Evolutionary conservation across 2,329 filamentous ascomycete genomes (phyloP), one percentile per base, ranked within the genome.

Genomic region (Arachnomyces sp.): DNA sequence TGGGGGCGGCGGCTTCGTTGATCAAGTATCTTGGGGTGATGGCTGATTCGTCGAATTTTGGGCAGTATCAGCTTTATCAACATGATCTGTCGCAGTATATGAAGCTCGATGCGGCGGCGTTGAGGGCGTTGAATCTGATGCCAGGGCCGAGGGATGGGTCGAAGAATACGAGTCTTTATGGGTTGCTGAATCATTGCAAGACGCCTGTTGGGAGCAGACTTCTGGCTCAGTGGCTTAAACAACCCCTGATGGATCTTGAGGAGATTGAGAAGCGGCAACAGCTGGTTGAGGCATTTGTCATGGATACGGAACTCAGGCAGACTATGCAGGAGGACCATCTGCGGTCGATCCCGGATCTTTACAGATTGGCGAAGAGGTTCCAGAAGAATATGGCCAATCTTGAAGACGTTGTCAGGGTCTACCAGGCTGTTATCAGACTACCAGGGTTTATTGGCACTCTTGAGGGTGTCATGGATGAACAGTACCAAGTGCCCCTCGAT

Each of bases 101-200:
- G 92, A 98, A 95, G 65, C 73, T 98, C 3, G 92, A 98, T 63
- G 88, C 93, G 1, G 87, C 92, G 1, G 92, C 92, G 0, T 70
- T 98, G 32, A 90, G 93, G 55, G 92, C 92, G 0, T 73, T 98
- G 39, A 98, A 98, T 54, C 74, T 98, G 29, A 96, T 98, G 89
- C 93, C 92, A 4, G 90, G 92, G 4, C 86, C 86, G 0, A 80
- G 88, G 49, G 92, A 98, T 56, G 92, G 92, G 2, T 77, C 87
- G n/a, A 96, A 95, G 68, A 93, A 79, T 1, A 98, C 98, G 92
- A 96, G 89, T 57, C 62, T 98, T 38, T 98, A 85, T 53, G 92
- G 92, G 0, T 69, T 98, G 13, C 71, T 98, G 31, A 96, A 98
- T 54, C 89, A 96, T 62, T 98, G 92, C 79, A 96, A 94, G 63